phyloP scores from a whole-genome alignment of 2,329 filamentous ascomycete species.

The Clarireedia paspali region DNA sequence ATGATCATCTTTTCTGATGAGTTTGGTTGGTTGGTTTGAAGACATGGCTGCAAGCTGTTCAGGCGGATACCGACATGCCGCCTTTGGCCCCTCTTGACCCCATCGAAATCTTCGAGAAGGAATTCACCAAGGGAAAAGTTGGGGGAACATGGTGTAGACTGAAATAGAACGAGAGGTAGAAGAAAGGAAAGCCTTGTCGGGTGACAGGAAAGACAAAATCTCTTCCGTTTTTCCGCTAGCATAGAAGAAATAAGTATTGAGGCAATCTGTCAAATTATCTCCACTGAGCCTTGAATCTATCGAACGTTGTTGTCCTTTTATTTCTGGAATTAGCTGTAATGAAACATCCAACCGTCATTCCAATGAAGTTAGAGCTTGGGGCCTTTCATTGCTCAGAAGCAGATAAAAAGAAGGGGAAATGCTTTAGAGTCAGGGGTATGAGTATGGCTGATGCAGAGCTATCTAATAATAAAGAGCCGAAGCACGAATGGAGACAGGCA shows the following conservation, averaged over 20 bases:
- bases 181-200: too few relatives aligned
- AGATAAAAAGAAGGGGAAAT: neutral
- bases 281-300: neutral
- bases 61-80: constrained; percentile 1
- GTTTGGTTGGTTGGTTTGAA: constrained; percentile 1
- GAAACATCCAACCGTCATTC: constrained; percentile 1
- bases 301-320: constrained; percentile 1
- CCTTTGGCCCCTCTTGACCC: neutral
- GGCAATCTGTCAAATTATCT: too few relatives aligned
- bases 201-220: too few relatives aligned
- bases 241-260: too few relatives aligned
- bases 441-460: neutral
- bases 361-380: neutral
- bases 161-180: too few relatives aligned
- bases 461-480: too few relatives aligned
- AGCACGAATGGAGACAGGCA: too few relatives aligned
- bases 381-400: neutral
- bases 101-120: too few relatives aligned
- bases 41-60: neutral
- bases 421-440: constrained; percentile 6
- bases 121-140: too few relatives aligned
- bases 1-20: neutral
- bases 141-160: too few relatives aligned
- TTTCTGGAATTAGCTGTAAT: neutral
- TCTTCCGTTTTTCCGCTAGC: too few relatives aligned